These are phyloP conservation scores for Tetraselmis chui DNA, from an alignment of 139 green algal species.

Conservation along the genomic window DNA sequence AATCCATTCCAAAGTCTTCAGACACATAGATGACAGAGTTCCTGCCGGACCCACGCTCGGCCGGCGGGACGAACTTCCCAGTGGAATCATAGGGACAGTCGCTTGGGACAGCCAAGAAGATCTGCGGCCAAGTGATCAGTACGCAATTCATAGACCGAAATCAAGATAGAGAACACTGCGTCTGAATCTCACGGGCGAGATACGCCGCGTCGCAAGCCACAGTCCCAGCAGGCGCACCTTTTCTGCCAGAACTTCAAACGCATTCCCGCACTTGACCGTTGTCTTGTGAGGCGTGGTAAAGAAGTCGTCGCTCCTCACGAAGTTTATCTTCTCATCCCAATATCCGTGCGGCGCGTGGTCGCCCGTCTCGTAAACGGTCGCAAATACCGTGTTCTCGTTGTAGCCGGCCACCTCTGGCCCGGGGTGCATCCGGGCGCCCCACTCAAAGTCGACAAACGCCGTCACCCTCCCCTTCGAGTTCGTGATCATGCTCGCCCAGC, in stretches of 20 bases:
- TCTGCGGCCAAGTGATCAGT: too few relatives aligned
- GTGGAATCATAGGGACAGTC: not conserved
- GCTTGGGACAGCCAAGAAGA: not conserved
- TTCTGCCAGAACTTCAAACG: not conserved
- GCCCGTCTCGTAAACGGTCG: slow-evolving; percentile 10
- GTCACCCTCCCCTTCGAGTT: slow-evolving; percentile 9
- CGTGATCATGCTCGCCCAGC: slow-evolving; percentile 1
- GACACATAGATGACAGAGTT: slow-evolving; percentile 5
- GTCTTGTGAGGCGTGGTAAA: slow-evolving; percentile 15
- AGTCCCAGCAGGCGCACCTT: too few relatives aligned
- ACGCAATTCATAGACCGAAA: too few relatives aligned
- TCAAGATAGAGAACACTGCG: too few relatives aligned
- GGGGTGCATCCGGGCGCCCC: slow-evolving; percentile 3
- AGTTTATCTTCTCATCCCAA: slow-evolving; percentile 13
- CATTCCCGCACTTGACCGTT: slow-evolving; percentile 8
- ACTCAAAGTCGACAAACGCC: slow-evolving; percentile 4
- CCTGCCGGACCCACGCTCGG: not conserved
- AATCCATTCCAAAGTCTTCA: slow-evolving; percentile 4
- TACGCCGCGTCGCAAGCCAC: too few relatives aligned
- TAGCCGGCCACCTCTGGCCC: not conserved
- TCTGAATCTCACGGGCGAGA: too few relatives aligned
- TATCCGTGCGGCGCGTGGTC: slow-evolving; percentile 1
- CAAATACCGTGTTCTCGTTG: slow-evolving; percentile 8
- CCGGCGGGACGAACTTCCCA: not conserved
- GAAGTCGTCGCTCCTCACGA: slow-evolving; percentile 10